Percentiles rank a stretch among this genome's conserved stretches.
Conservation (phyloP, 2,329 filamentous ascomycete species). For the Colletotrichum chrysophilum region DNA sequence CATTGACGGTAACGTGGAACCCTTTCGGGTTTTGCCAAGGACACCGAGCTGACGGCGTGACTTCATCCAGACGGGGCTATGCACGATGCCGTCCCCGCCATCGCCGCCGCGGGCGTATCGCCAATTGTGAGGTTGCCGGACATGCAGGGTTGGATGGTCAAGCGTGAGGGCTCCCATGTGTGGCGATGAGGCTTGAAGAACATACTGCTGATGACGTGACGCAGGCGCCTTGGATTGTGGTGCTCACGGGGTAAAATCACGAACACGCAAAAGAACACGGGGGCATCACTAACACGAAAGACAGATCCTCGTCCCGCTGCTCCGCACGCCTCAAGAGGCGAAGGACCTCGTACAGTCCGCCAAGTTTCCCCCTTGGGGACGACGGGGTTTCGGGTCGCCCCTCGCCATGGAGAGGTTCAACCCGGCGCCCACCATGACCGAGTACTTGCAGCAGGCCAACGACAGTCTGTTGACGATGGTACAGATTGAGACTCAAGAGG, state of each 20-base stretch:
- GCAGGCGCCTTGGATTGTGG: constrained; percentile 62
- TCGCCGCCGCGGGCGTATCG: constrained; percentile 49
- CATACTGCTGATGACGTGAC: not conserved
- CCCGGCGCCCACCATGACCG: constrained; percentile 52
- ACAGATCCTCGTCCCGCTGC: constrained; percentile 57
- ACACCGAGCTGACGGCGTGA: not conserved
- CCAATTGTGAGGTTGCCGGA: constrained; percentile 59
- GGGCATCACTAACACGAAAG: not conserved
- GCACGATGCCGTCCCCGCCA: constrained; percentile 59
- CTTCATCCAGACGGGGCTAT: constrained; percentile 46
- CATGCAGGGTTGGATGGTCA: constrained; percentile 61
- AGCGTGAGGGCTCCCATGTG: constrained; percentile 44
- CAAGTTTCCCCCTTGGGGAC: constrained; percentile 62
- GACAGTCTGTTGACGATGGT: constrained; percentile 66
- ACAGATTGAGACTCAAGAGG: constrained; percentile 71
- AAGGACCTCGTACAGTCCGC: constrained; percentile 53
- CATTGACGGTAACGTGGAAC: constrained; percentile 51
- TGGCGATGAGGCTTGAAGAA: not conserved
- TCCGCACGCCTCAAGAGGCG: constrained; percentile 59
- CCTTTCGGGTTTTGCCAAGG: not conserved
- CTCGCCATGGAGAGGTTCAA: constrained; percentile 57
- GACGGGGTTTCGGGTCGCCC: constrained; percentile 61
- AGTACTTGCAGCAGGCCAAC: constrained; percentile 63
- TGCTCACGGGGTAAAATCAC: constrained; percentile 54
- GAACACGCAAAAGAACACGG: not conserved